Percentiles rank a stretch among this genome's conserved stretches.
Conservation (phyloP, 2,329 filamentous ascomycete species). For the Neoscytalidium dimidiatum region DNA sequence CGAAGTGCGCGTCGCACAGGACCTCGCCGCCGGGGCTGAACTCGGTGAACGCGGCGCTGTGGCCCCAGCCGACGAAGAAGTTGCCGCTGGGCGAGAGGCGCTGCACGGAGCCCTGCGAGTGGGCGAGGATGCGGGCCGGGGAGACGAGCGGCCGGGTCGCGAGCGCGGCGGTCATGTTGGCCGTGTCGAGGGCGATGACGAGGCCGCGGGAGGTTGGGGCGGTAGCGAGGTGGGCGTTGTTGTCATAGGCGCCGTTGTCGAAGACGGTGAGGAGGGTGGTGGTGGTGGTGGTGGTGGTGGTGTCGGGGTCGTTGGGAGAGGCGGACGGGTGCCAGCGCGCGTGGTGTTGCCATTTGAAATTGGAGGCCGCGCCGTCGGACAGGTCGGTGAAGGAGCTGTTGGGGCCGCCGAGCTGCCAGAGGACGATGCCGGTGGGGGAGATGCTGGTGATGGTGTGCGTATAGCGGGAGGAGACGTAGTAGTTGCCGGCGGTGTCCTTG, state of each 20-base stretch:
- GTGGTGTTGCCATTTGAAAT: conserved; percentile 54
- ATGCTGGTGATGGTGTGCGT: conserved; percentile 27
- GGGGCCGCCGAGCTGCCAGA: conserved; percentile 57
- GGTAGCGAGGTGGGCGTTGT: conserved; percentile 30
- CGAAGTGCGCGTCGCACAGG: conserved; percentile 47
- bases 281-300: conserved; percentile 41
- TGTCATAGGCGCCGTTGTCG: conserved; percentile 36
- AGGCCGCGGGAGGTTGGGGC: conserved; percentile 34
- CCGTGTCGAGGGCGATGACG: conserved; percentile 44
- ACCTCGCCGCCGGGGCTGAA: conserved; percentile 34
- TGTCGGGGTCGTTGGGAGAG: conserved; percentile 43
- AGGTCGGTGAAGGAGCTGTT: conserved; percentile 45
- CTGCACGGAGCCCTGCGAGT: conserved; percentile 47
- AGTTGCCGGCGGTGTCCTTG: conserved; percentile 34
- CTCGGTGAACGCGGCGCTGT: conserved; percentile 52
- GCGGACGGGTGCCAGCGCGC: conserved; percentile 1
- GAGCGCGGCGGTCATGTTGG: conserved; percentile 36
- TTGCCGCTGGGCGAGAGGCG: conserved; percentile 46
- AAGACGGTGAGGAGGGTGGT: conserved; percentile 40
- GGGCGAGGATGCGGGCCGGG: conserved; percentile 37
- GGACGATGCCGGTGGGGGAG: conserved; percentile 43
- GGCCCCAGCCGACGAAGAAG: conserved; percentile 52
- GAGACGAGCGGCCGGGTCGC: conserved; percentile 46
- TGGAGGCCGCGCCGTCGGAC: conserved; percentile 45
- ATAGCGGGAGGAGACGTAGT: conserved; percentile 26